These are phyloP conservation scores for Peziza echinospora DNA, from an alignment of 495 filamentous ascomycete species.

Conservation along the genomic window DNA sequence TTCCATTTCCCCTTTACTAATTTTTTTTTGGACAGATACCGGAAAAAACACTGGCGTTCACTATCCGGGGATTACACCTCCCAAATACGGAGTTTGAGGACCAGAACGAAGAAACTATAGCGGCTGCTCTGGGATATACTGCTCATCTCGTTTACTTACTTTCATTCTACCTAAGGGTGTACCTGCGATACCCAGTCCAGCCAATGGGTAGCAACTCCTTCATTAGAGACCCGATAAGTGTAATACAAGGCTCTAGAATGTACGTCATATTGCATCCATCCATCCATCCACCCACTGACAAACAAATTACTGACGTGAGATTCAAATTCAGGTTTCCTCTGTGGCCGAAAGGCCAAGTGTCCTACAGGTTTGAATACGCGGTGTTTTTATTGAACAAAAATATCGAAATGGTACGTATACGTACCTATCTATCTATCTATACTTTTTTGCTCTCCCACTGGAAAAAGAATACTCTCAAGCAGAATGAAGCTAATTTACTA, in stretches of 20 bases:
- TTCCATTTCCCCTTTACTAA: too few species aligned
- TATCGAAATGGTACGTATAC: slow-evolving; percentile 38
- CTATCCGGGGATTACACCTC: slow-evolving; percentile 51
- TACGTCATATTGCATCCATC: not conserved
- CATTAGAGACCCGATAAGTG: slow-evolving; percentile 51
- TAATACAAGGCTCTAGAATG: slow-evolving; percentile 23
- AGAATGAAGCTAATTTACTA: too few species aligned
- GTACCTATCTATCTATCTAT: too few species aligned
- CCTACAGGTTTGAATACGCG: slow-evolving; percentile 81
- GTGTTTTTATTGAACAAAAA: slow-evolving; percentile 89
- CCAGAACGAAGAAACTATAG: slow-evolving; percentile 25
- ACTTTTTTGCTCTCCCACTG: too few species aligned
- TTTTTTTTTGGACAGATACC: slow-evolving; percentile 35
- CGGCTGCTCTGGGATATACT: slow-evolving; percentile 64
- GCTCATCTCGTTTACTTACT: slow-evolving; percentile 55
- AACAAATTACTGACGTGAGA: too few species aligned
- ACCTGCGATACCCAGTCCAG: slow-evolving; percentile 61
- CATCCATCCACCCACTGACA: too few species aligned
- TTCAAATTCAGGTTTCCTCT: slow-evolving; percentile 44
- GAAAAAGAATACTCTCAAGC: too few species aligned
- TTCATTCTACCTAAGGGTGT: slow-evolving; percentile 58
- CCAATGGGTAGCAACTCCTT: slow-evolving; percentile 49
- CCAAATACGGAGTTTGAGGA: slow-evolving; percentile 31
- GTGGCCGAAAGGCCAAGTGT: slow-evolving; percentile 49
- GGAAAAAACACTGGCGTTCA: slow-evolving; percentile 56